A percentile compares a stretch with the other conserved stretches of the same genome.
These are phyloP conservation scores for Mycosphaerella sp. DNA, from an alignment of 2,329 filamentous ascomycete genomes.

Conservation along the genomic window DNA sequence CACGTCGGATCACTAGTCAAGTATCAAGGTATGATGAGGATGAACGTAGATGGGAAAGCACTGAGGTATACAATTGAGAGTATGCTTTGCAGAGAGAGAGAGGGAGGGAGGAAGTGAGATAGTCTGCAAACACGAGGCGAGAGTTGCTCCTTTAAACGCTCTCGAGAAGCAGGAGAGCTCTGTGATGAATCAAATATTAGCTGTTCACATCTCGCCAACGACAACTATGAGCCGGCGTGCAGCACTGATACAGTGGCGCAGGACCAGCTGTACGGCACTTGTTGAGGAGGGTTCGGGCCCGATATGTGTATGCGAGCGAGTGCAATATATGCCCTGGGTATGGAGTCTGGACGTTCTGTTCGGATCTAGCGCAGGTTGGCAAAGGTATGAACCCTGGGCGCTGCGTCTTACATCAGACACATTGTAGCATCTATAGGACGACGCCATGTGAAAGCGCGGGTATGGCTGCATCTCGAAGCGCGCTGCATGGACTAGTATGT, in stretches of 20 bases:
- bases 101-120: not conserved
- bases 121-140: not conserved
- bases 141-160: not conserved
- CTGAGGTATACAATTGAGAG: not conserved
- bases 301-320: not conserved
- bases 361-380: not conserved
- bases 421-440: not conserved
- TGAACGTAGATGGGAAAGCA: not conserved
- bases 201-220: not conserved
- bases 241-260: not conserved
- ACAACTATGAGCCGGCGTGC: not conserved
- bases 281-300: not conserved
- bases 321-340: not conserved
- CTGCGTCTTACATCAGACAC: not conserved
- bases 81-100: not conserved
- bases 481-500: not conserved
- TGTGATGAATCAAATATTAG: not conserved
- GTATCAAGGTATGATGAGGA: not conserved
- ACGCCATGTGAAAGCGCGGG: not conserved
- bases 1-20: not conserved
- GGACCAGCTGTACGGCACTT: not conserved
- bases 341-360: not conserved
- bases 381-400: not conserved
- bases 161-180: not conserved
- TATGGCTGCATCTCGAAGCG: conserved; percentile 1